These are phyloP conservation scores for Capsicum chinense DNA, from an alignment of 257 asterid species.

Conservation along the genomic window DNA sequence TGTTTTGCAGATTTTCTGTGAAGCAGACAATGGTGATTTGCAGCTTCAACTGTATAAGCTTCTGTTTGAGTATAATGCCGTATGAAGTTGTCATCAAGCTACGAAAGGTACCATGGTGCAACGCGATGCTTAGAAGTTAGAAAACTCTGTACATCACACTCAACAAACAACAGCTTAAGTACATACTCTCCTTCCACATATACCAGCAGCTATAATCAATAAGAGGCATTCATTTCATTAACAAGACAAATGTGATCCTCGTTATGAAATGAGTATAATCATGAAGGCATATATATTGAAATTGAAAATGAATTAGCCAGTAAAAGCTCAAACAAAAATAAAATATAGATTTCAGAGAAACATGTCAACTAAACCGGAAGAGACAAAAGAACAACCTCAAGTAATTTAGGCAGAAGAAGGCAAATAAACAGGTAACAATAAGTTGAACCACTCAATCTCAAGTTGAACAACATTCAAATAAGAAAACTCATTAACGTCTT, in stretches of 20 bases:
- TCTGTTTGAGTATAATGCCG: not conserved
- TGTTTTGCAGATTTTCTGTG: not conserved
- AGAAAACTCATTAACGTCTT: not conserved
- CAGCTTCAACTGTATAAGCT: slow-evolving; percentile 16
- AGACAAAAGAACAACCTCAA: not conserved
- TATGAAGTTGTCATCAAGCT: not conserved
- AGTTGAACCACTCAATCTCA: not conserved
- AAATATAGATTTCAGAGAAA: not conserved
- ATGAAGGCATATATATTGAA: not conserved
- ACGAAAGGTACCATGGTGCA: not conserved
- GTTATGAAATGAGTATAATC: not conserved
- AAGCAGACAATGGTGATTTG: not conserved
- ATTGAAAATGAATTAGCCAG: not conserved
- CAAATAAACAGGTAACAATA: not conserved
- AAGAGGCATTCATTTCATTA: not conserved
- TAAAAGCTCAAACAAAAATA: not conserved
- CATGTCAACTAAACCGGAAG: not conserved
- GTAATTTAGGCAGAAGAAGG: slow-evolving; percentile 4
- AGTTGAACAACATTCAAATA: not conserved
- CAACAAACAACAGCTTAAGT: not conserved
- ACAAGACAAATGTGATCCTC: not conserved
- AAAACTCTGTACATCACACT: too few relatives aligned
- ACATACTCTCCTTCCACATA: not conserved
- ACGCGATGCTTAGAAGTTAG: not conserved
- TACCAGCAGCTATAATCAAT: not conserved